Conservation (phyloP, 352 stramenopile genomes). For the Pythium chondricola region DNA sequence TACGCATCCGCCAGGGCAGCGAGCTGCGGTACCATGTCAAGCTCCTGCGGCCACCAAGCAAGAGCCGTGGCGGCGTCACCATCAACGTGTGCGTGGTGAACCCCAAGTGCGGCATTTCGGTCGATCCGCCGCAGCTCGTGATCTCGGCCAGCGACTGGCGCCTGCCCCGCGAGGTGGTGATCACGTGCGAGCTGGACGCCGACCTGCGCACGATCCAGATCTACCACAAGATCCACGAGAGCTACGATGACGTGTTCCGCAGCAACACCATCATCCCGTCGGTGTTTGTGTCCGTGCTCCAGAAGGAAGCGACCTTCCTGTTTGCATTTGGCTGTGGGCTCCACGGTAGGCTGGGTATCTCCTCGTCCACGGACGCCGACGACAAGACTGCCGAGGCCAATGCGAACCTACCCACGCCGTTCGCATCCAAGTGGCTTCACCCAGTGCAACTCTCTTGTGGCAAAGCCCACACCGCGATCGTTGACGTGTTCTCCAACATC, state of each 20-base stretch:
- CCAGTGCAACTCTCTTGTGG: slow-evolving; percentile 63
- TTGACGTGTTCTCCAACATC: slow-evolving; percentile 70
- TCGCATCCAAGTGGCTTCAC: slow-evolving; percentile 58
- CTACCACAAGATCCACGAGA: slow-evolving; percentile 62
- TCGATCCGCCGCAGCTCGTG: slow-evolving; percentile 36
- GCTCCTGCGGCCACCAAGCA: slow-evolving; percentile 37
- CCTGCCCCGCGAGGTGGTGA: slow-evolving; percentile 34
- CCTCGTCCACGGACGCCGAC: too few species aligned
- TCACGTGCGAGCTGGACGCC: slow-evolving; percentile 35
- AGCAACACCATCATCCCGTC: slow-evolving; percentile 40
- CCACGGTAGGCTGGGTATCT: slow-evolving; percentile 47
- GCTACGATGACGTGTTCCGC: slow-evolving; percentile 43
- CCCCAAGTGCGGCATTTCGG: slow-evolving; percentile 54
- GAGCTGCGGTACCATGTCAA: slow-evolving; percentile 62
- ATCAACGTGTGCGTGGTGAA: slow-evolving; percentile 59
- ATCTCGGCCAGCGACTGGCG: slow-evolving; percentile 52
- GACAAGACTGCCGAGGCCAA: slow-evolving; percentile 40
- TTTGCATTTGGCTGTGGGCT: slow-evolving; percentile 61
- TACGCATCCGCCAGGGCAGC: slow-evolving; percentile 54
- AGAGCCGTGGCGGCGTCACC: slow-evolving; percentile 45
- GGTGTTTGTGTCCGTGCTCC: slow-evolving; percentile 60
- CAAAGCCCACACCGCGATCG: slow-evolving; percentile 58
- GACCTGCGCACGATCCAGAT: slow-evolving; percentile 64
- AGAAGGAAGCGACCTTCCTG: slow-evolving; percentile 67
- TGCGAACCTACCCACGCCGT: slow-evolving; percentile 40